A percentile compares a stretch with the other conserved stretches of the same genome.
These are phyloP conservation scores for Betula pendula DNA, from an alignment of 306 rosid species.

Conservation along the genomic window DNA sequence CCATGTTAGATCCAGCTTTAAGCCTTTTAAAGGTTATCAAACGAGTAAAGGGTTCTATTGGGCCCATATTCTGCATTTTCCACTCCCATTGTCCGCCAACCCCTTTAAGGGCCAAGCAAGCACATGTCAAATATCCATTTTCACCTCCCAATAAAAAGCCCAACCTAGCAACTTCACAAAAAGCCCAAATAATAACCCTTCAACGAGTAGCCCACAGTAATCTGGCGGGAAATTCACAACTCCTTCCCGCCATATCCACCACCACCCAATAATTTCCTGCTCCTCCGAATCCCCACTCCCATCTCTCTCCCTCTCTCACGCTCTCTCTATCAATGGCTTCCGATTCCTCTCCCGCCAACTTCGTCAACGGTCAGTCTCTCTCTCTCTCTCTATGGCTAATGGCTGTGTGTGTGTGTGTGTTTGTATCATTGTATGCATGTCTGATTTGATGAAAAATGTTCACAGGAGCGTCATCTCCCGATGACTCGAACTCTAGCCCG, in stretches of 20 bases:
- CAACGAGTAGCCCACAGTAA: conserved; percentile 9
- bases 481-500: conserved; percentile 83
- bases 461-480: conserved; percentile 82
- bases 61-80: too few species aligned
- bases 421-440: neutral
- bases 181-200: conserved; percentile 26
- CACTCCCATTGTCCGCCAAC: too few species aligned
- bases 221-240: conserved; percentile 53
- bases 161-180: too few species aligned
- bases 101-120: too few species aligned
- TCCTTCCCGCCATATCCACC: conserved; percentile 44
- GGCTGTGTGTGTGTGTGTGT: neutral
- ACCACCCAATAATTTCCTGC: neutral
- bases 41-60: too few species aligned
- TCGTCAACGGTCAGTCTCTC: conserved; percentile 51
- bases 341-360: conserved; percentile 62
- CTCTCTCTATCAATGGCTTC: conserved; percentile 63
- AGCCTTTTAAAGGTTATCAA: too few species aligned
- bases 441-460: neutral
- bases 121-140: too few species aligned
- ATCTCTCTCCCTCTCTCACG: conserved; percentile 3
- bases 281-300: neutral
- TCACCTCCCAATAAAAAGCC: too few species aligned
- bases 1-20: too few species aligned
- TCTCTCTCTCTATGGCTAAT: conserved; percentile 7